phyloP scores from a whole-genome alignment of 345 rosid species.

The Carallia brachiata region DNA sequence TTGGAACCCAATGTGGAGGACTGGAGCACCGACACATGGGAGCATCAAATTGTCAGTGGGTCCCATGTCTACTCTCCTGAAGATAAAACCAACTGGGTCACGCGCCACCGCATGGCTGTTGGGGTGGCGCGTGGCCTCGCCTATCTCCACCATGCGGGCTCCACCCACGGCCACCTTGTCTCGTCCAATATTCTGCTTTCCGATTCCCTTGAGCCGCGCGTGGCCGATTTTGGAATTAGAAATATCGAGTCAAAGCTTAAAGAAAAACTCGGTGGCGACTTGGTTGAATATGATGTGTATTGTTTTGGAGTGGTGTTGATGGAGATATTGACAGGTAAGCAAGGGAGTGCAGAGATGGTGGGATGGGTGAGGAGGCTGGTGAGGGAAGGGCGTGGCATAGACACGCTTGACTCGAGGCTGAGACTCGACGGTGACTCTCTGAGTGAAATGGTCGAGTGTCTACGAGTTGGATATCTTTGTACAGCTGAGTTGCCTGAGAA shows the following conservation, averaged over 20 bases:
- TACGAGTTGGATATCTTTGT: slow-evolving; percentile 75
- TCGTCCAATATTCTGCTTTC: slow-evolving; percentile 73
- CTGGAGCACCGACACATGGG: slow-evolving; percentile 97
- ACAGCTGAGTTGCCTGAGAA: slow-evolving; percentile 76
- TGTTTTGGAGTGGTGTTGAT: slow-evolving; percentile 69
- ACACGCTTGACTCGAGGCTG: slow-evolving; percentile 65
- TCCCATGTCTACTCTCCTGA: slow-evolving; percentile 30
- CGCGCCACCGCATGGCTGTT: slow-evolving; percentile 78
- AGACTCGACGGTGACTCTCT: slow-evolving; percentile 47
- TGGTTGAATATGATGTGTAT: slow-evolving; percentile 52
- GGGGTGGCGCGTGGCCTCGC: slow-evolving; percentile 95
- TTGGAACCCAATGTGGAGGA: slow-evolving; percentile 83
- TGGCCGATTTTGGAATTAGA: slow-evolving; percentile 69
- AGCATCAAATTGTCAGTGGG: slow-evolving; percentile 34
- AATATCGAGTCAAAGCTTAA: slow-evolving; percentile 17
- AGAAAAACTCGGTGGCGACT: slow-evolving; percentile 1
- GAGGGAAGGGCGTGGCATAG: slow-evolving; percentile 57
- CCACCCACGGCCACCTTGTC: slow-evolving; percentile 74
- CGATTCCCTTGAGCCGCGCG: slow-evolving; percentile 68
- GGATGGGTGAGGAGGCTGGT: slow-evolving; percentile 56
- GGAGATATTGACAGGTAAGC: slow-evolving; percentile 70
- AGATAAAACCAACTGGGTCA: slow-evolving; percentile 66
- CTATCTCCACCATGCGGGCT: slow-evolving; percentile 86
- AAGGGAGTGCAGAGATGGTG: slow-evolving; percentile 52
- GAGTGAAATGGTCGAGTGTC: slow-evolving; percentile 77